A percentile compares a stretch with the other conserved stretches of the same genome.
Conservation (phyloP, 2,329 filamentous ascomycete species). For the Elsinoe australis region DNA sequence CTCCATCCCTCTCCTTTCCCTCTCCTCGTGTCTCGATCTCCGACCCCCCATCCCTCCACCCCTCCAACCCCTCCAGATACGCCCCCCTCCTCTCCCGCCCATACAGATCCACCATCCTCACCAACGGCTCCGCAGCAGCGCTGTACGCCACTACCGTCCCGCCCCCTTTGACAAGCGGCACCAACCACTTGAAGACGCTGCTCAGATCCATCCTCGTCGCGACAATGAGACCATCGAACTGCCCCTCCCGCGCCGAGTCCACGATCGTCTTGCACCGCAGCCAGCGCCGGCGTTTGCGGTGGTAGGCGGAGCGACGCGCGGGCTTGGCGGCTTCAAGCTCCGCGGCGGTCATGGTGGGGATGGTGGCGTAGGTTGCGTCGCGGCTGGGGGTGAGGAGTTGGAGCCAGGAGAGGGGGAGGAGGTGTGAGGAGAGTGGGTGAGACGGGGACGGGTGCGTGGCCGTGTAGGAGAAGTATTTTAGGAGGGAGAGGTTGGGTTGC, state of each 20-base stretch:
- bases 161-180: constrained; percentile 76
- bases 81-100: constrained; percentile 70
- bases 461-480: constrained; percentile 88
- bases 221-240: constrained; percentile 75
- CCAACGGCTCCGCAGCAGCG: constrained; percentile 69
- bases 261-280: constrained; percentile 64
- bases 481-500: constrained; percentile 77
- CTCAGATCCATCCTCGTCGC: constrained; percentile 75
- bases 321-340: constrained; percentile 66
- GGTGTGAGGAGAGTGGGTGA: constrained; percentile 74
- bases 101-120: constrained; percentile 73
- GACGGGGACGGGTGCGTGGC: constrained; percentile 52
- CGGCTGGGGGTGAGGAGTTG: constrained; percentile 71
- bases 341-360: constrained; percentile 51
- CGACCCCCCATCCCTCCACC: constrained; percentile 23
- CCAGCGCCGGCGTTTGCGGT: constrained; percentile 82
- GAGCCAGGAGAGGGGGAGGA: constrained; percentile 83
- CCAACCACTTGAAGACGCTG: constrained; percentile 63
- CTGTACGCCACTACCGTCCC: constrained; percentile 81
- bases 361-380: constrained; percentile 67
- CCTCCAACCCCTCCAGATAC: constrained; percentile 48
- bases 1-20: not conserved
- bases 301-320: constrained; percentile 75
- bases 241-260: constrained; percentile 63
- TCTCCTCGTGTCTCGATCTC: not conserved